Conservation (phyloP, 1,139 yeast genomes). For the Yamadazyma epiphylla region DNA sequence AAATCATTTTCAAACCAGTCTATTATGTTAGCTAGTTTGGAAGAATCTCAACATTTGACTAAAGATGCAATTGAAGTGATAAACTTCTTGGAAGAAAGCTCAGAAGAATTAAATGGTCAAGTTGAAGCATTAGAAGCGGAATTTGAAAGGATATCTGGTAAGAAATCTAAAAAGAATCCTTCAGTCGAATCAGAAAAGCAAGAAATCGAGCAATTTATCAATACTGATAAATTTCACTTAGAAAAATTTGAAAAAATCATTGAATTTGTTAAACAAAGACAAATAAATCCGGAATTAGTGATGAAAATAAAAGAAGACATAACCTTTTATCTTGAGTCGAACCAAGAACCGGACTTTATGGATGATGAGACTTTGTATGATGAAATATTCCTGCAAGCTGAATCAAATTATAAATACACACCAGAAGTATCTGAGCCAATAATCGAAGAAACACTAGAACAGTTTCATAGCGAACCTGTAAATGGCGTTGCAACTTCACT, state of each 20-base stretch:
- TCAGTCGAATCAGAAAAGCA: constrained; percentile 42
- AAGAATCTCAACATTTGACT: constrained; percentile 26
- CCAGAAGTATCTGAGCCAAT: constrained; percentile 8
- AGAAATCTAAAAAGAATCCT: constrained; percentile 38
- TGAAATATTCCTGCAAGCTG: constrained; percentile 34
- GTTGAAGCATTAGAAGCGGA: constrained; percentile 32
- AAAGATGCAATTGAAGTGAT: constrained; percentile 35
- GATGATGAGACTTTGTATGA: constrained; percentile 42
- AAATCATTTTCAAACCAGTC: constrained; percentile 47
- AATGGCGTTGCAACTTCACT: constrained; percentile 1
- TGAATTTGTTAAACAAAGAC: constrained; percentile 26
- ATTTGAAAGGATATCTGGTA: constrained; percentile 37
- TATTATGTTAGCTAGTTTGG: constrained; percentile 43
- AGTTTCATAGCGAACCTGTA: constrained; percentile 1
- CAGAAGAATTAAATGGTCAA: constrained; percentile 32
- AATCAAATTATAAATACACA: constrained; percentile 12
- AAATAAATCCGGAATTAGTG: constrained; percentile 31
- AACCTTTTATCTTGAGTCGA: constrained; percentile 33
- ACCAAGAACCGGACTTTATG: constrained; percentile 37
- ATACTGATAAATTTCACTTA: constrained; percentile 36
- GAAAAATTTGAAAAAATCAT: constrained; percentile 34
- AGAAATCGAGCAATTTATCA: constrained; percentile 34
- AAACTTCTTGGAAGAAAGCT: constrained; percentile 26
- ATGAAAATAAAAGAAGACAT: constrained; percentile 40
- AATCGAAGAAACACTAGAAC: constrained; percentile 6